A percentile compares a stretch with the other conserved stretches of the same genome.
Conservation (phyloP, 257 asterid species). For the Leonotis leonurus region DNA sequence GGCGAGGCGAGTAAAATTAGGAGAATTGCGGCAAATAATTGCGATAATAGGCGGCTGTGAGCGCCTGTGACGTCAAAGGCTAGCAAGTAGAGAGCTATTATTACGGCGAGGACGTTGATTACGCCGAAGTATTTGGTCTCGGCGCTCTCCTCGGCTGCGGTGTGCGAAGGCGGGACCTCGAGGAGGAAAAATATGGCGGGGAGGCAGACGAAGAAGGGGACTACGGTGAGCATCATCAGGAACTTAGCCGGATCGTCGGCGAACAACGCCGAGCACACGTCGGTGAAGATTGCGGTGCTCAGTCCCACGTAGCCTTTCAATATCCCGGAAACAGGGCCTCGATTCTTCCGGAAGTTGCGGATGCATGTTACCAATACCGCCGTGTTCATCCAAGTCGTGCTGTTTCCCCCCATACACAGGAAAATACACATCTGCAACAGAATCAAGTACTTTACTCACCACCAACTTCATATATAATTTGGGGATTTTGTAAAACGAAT, state of each 20-base stretch:
- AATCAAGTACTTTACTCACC: background rate
- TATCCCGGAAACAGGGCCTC: slow-evolving; percentile 92
- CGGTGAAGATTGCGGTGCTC: slow-evolving; percentile 97
- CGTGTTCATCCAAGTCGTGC: slow-evolving; percentile 98
- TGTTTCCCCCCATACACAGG: slow-evolving; percentile 96
- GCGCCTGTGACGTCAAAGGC: slow-evolving; percentile 59
- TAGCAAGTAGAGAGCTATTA: slow-evolving; percentile 63
- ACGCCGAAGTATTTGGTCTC: slow-evolving; percentile 65
- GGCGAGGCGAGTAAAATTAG: slow-evolving; percentile 63
- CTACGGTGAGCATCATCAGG: slow-evolving; percentile 57
- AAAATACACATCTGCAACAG: slow-evolving; percentile 67
- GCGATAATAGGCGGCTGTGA: slow-evolving; percentile 50
- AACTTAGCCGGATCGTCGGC: slow-evolving; percentile 74
- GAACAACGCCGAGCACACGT: slow-evolving; percentile 80
- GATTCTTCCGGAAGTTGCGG: slow-evolving; percentile 70
- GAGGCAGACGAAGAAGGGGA: slow-evolving; percentile 71
- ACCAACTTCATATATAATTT: background rate
- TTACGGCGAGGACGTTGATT: slow-evolving; percentile 57
- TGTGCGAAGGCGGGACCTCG: slow-evolving; percentile 77
- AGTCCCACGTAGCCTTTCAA: slow-evolving; percentile 86
- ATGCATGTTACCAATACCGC: slow-evolving; percentile 84
- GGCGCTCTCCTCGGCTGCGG: slow-evolving; percentile 45
- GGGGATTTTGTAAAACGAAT: background rate
- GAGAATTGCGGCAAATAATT: slow-evolving; percentile 53
- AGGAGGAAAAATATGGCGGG: slow-evolving; percentile 74